Evolutionary conservation across 768 basidiomycete species (phyloP).

Genomic region (Neoboletus subvelutipes): DNA sequence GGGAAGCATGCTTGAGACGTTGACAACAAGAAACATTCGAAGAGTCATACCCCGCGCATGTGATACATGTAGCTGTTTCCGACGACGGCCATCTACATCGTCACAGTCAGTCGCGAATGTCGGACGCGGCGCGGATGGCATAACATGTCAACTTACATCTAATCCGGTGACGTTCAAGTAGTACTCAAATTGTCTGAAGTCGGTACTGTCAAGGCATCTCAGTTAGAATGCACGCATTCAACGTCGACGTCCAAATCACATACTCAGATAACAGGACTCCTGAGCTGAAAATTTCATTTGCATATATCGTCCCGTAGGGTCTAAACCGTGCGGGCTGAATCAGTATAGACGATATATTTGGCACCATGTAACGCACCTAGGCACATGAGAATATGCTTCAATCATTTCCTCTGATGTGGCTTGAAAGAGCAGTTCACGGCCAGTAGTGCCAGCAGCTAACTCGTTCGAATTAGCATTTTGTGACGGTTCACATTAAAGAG

Average conservation of each 20-base stretch:
- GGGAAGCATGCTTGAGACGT: background rate
- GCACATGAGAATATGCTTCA: slow-evolving; percentile 81
- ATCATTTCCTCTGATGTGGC: slow-evolving; percentile 96
- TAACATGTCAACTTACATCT: slow-evolving; percentile 57
- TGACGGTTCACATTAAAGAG: background rate
- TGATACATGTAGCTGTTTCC: slow-evolving; percentile 94
- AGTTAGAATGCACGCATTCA: slow-evolving; percentile 10
- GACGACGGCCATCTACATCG: slow-evolving; percentile 79
- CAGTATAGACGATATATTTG: background rate
- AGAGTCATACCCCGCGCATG: slow-evolving; percentile 69
- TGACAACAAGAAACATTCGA: background rate
- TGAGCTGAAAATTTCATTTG: slow-evolving; percentile 90
- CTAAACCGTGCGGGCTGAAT: slow-evolving; percentile 33
- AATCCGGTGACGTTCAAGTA: slow-evolving; percentile 90
- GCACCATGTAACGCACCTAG: slow-evolving; percentile 47
- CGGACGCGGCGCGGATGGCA: background rate
- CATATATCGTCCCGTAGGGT: slow-evolving; percentile 86
- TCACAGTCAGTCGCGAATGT: slow-evolving; percentile 1
- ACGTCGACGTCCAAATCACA: slow-evolving; percentile 12
- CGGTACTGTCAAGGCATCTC: slow-evolving; percentile 57
- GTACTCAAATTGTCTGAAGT: slow-evolving; percentile 91
- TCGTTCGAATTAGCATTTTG: slow-evolving; percentile 4
- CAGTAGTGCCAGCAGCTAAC: slow-evolving; percentile 80
- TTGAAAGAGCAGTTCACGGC: slow-evolving; percentile 91
- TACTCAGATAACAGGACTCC: slow-evolving; percentile 90